Evolutionary conservation across 495 filamentous ascomycete species (phyloP).

Genomic region (Aspergillus nidulans): DNA sequence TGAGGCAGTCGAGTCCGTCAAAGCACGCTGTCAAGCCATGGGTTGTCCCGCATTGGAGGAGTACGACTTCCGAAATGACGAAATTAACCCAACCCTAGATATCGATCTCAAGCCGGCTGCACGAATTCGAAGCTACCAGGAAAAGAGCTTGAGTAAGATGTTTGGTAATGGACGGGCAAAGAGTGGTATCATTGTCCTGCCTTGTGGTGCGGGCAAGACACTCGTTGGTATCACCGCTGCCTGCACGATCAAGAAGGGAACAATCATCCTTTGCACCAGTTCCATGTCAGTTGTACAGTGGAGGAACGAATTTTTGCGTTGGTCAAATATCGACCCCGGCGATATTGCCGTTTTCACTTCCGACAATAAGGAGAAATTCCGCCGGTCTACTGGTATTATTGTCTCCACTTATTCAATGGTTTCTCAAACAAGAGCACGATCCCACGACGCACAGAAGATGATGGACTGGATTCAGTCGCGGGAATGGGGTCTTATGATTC

Average conservation of each 20-base stretch:
- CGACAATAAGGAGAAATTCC: slow-evolving; percentile 86
- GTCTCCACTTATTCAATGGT: slow-evolving; percentile 99
- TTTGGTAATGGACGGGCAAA: slow-evolving; percentile 96
- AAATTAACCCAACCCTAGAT: slow-evolving; percentile 80
- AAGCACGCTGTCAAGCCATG: slow-evolving; percentile 84
- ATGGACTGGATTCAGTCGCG: slow-evolving; percentile 91
- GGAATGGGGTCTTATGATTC: slow-evolving; percentile 97
- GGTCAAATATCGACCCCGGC: slow-evolving; percentile 93
- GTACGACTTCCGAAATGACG: slow-evolving; percentile 96
- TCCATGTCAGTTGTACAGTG: slow-evolving; percentile 98
- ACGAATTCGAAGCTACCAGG: slow-evolving; percentile 87
- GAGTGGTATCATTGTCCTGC: slow-evolving; percentile 95
- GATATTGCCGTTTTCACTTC: slow-evolving; percentile 95
- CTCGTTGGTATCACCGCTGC: slow-evolving; percentile 95
- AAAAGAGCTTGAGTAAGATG: slow-evolving; percentile 97
- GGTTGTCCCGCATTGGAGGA: slow-evolving; percentile 88
- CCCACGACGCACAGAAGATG: slow-evolving; percentile 93
- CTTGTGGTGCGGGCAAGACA: slow-evolving; percentile 96
- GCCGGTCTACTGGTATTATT: slow-evolving; percentile 86
- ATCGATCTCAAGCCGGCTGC: slow-evolving; percentile 85
- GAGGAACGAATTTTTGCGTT: slow-evolving; percentile 92
- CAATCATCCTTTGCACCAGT: slow-evolving; percentile 91
- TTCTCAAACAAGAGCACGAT: slow-evolving; percentile 76
- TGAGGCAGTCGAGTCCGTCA: slow-evolving; percentile 73
- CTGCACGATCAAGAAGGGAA: slow-evolving; percentile 94